phyloP scores from a whole-genome alignment of 1,139 yeast species.

The Zygosaccharomyces sapae region DNA sequence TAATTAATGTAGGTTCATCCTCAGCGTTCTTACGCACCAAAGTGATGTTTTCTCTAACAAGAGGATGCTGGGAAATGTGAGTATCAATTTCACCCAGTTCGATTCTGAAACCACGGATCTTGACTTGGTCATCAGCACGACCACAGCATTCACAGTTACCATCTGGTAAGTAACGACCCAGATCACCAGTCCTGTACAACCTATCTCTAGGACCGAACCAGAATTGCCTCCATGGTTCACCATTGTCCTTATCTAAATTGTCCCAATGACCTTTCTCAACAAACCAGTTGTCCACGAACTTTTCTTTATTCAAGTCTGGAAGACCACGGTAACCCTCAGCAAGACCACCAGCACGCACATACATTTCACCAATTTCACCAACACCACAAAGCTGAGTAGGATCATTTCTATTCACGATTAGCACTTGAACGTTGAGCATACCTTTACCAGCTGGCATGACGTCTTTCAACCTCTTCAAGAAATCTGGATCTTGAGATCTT shows the following conservation, averaged over 20 bases:
- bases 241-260: slow-evolving; percentile 44
- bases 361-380: slow-evolving; percentile 97
- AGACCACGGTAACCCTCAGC: slow-evolving; percentile 94
- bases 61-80: slow-evolving; percentile 85
- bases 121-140: slow-evolving; percentile 97
- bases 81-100: slow-evolving; percentile 98
- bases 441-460: slow-evolving; percentile 99
- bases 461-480: slow-evolving; percentile 81
- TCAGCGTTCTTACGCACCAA: slow-evolving; percentile 90
- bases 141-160: slow-evolving; percentile 99
- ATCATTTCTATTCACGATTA: slow-evolving; percentile 89
- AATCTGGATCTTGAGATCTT: slow-evolving; percentile 61
- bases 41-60: slow-evolving; percentile 87
- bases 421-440: slow-evolving; percentile 88
- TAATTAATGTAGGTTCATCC: slow-evolving; percentile 84
- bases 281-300: slow-evolving; percentile 89
- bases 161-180: slow-evolving; percentile 93
- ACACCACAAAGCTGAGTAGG: slow-evolving; percentile 90
- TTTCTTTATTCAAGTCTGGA: slow-evolving; percentile 82
- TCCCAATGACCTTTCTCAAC: slow-evolving; percentile 59
- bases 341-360: slow-evolving; percentile 96
- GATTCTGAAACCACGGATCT: slow-evolving; percentile 96
- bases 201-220: slow-evolving; percentile 97
- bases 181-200: slow-evolving; percentile 92
- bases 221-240: slow-evolving; percentile 68